Evolutionary conservation across 345 rosid genomes (phyloP), one percentile per base, ranked within the genome.

Genomic region (Brassica incana): DNA sequence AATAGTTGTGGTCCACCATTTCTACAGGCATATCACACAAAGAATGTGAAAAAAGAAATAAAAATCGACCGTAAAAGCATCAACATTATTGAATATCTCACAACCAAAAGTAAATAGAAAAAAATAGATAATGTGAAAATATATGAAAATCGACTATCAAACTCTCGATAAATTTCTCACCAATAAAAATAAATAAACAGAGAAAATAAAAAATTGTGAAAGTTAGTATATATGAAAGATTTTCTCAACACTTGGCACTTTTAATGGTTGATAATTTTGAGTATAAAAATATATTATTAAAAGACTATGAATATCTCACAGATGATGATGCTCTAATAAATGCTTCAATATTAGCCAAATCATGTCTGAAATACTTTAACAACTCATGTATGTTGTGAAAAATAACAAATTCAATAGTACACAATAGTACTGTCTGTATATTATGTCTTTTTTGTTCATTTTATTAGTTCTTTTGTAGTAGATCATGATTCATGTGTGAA

Each of bases 1-100:
- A 59, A 90, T 56, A 5, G 62, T 77, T 60, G 71, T 32, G 1
- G 69, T 85, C 89, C 85, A 82, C 89, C 86, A 90, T 25, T 73
- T 74, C 86, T 85, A 76, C 75, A 80, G 0, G 25, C 16, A 68
- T 18, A 67, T 61, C 63, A 73, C 8, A 67, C 78, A 79, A 60
- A 9, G 6, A 66, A 9, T 48, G 20, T 14, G 8, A 50, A 50
- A 50, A 45, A 45, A 45, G 1, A 45, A 11, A 11, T 2, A 10
- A 45, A 45, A 45, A 45, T 45, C 52, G 15, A 45, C 52, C 52
- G 12, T 11, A 11, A 11, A 10, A 45, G 52, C 52, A 11, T 45
- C 15, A 12, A 45, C 54, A 3, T 40, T 45, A 45, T 45, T 45
- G 54, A 45, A 45, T 45, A 15, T 45, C n/a, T 45, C 15, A 45